A percentile compares a stretch with the other conserved stretches of the same genome.
These are phyloP conservation scores for Phytophthora chlamydospora DNA, from an alignment of 352 stramenopile genomes.

Conservation along the genomic window DNA sequence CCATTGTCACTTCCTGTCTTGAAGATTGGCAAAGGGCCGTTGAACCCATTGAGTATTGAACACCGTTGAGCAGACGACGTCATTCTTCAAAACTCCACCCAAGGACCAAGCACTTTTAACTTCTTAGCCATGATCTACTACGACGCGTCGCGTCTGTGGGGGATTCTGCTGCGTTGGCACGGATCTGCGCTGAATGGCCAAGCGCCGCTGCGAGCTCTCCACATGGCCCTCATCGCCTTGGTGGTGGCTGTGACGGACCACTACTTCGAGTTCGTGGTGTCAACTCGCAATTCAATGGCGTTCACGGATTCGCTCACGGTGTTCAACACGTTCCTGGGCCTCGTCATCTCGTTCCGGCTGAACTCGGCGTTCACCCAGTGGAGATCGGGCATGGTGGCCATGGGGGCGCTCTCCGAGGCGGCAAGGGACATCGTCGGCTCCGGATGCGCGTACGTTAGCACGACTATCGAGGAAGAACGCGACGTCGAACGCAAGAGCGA, in stretches of 20 bases:
- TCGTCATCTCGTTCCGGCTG: slow-evolving; percentile 77
- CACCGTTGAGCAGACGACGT: no score
- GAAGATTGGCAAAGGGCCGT: no score
- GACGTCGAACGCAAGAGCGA: slow-evolving; percentile 12
- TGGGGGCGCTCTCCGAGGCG: slow-evolving; percentile 58
- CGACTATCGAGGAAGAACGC: slow-evolving; percentile 33
- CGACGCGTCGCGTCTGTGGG: slow-evolving; percentile 51
- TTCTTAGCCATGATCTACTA: slow-evolving; percentile 75
- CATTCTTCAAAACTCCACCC: no score
- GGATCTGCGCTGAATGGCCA: slow-evolving; percentile 71
- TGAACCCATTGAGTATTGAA: no score
- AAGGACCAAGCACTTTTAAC: no score
- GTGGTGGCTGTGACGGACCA: slow-evolving; percentile 52
- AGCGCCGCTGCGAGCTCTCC: slow-evolving; percentile 58
- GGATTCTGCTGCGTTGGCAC: slow-evolving; percentile 65
- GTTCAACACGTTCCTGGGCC: slow-evolving; percentile 81
- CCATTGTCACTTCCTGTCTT: no score
- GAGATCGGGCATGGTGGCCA: slow-evolving; percentile 64
- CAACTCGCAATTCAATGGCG: slow-evolving; percentile 64
- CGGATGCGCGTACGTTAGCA: slow-evolving; percentile 64
- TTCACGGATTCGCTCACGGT: slow-evolving; percentile 79
- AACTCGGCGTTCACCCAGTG: slow-evolving; percentile 83
- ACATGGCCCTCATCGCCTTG: slow-evolving; percentile 65
- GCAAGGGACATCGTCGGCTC: slow-evolving; percentile 67
- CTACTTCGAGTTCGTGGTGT: slow-evolving; percentile 60